Evolutionary conservation across 208 protist genomes (phyloP), one percentile per base, ranked within the genome.

Genomic region (Leishmania amazonensis): DNA sequence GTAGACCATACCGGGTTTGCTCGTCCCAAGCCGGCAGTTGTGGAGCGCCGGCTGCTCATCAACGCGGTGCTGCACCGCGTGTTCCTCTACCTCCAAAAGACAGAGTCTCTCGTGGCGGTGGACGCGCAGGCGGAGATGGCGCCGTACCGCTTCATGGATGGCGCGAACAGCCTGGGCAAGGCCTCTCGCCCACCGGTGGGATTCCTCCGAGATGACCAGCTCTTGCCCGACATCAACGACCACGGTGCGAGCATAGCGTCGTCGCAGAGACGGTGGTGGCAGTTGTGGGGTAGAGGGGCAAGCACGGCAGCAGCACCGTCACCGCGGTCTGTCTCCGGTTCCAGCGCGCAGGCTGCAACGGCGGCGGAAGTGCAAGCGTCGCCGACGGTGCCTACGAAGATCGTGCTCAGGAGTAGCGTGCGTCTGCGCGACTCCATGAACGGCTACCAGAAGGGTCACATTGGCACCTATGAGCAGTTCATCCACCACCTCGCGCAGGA

Each of bases 31-130:
- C 64, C 72, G 19, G 81, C 85, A 42, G 68, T 88, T 45, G 75
- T 76, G 54, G 79, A 83, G 54, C 80, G 80, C 40, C n/a, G 31
- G n/a, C 78, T 96, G 51, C 81, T 78, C 81, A 88, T 93, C 24
- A 97, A 95, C 67, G 76, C 76, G 53, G 75, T 97, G 19, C 75
- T 90, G 62, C 67, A 95, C 62, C 86, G 91, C 68, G 85, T 97
- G n/a, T 82, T 82, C 35, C 75, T 94, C 2, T 97, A 95, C 78
- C 75, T 94, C 51, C 91, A 94, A 49, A 83, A 80, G 53, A 91
- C 86, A 0, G 67, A 88, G 38, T 88, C 86, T 15, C 62, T 80
- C 38, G 90, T 95, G 24, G 62, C 93, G 49, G 81, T 96, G 42
- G 87, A 97, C 58, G 65, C 81, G 31, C 75, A 49, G 24, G 67